phyloP scores from a whole-genome alignment of 345 rosid genomes.

The Eutrema heterophyllum region DNA sequence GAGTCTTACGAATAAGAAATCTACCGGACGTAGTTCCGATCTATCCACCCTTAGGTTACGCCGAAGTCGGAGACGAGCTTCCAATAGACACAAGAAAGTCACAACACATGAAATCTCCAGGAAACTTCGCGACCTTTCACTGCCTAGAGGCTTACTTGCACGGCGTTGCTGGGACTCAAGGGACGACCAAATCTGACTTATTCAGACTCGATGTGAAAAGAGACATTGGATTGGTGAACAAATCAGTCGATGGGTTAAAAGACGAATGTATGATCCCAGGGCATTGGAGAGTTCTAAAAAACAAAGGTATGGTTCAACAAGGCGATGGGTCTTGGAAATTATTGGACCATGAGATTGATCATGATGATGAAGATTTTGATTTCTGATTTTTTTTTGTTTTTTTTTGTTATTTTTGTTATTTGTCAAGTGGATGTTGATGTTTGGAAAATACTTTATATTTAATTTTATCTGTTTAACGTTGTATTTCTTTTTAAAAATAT shows the following conservation, averaged over 20 bases:
- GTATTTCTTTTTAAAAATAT: neutral
- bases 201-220: slow-evolving; percentile 57
- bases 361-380: slow-evolving; percentile 29
- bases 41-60: slow-evolving; percentile 57
- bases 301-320: slow-evolving; percentile 73
- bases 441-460: neutral
- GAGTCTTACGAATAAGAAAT: slow-evolving; percentile 46
- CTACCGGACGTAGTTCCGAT: slow-evolving; percentile 55
- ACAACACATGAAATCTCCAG: slow-evolving; percentile 53
- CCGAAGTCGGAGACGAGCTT: slow-evolving; percentile 68
- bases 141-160: slow-evolving; percentile 65
- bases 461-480: neutral
- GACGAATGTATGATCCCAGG: slow-evolving; percentile 56
- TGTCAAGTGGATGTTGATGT: slow-evolving; percentile 2
- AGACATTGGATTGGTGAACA: slow-evolving; percentile 57
- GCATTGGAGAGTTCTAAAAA: slow-evolving; percentile 49
- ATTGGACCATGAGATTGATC: slow-evolving; percentile 60
- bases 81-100: slow-evolving; percentile 57
- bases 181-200: slow-evolving; percentile 38
- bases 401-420: neutral
- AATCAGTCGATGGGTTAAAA: slow-evolving; percentile 47
- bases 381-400: slow-evolving; percentile 9
- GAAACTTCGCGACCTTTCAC: slow-evolving; percentile 43
- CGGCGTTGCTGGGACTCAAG: slow-evolving; percentile 78
- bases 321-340: slow-evolving; percentile 74